Conservation (phyloP, 352 stramenopile species). For the Globisporangium orthogonon region DNA sequence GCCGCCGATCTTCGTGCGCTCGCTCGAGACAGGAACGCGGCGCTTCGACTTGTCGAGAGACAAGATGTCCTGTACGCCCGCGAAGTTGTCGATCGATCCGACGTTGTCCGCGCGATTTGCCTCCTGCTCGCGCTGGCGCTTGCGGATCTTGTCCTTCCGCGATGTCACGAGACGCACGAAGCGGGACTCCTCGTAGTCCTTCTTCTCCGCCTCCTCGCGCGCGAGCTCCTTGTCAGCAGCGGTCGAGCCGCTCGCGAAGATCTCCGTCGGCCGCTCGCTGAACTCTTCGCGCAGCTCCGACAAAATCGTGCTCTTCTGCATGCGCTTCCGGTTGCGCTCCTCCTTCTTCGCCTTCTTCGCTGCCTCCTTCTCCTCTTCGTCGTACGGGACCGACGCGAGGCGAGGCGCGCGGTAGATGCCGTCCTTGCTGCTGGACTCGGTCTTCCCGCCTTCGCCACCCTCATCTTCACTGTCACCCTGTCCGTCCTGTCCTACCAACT, state of each 20-base stretch:
- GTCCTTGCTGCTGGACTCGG: conserved; percentile 28
- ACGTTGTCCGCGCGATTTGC: conserved; percentile 67
- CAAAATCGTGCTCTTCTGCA: conserved; percentile 82
- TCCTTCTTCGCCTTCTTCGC: conserved; percentile 80
- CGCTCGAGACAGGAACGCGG: conserved; percentile 40
- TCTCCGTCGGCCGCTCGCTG: conserved; percentile 71
- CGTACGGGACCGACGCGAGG: conserved; percentile 74
- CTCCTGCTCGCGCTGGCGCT: conserved; percentile 77
- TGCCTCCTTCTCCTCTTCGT: conserved; percentile 75
- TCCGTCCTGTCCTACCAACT: conserved; percentile 52
- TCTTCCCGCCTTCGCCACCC: conserved; percentile 15
- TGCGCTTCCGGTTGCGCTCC: conserved; percentile 67
- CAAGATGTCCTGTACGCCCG: conserved; percentile 71
- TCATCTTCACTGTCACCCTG: conserved; percentile 41
- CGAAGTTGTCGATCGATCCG: conserved; percentile 85
- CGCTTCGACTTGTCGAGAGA: conserved; percentile 69
- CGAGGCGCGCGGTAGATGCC: conserved; percentile 75
- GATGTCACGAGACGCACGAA: conserved; percentile 84
- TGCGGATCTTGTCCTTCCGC: conserved; percentile 86
- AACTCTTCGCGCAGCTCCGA: conserved; percentile 84
- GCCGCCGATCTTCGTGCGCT: conserved; percentile 52
- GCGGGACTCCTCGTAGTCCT: conserved; percentile 77
- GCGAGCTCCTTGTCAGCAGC: conserved; percentile 78
- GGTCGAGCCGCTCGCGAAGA: conserved; percentile 50
- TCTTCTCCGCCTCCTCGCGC: conserved; percentile 79